Evolutionary conservation across 2,329 filamentous ascomycete species (phyloP).

Genomic region (Aspergillus fructus): DNA sequence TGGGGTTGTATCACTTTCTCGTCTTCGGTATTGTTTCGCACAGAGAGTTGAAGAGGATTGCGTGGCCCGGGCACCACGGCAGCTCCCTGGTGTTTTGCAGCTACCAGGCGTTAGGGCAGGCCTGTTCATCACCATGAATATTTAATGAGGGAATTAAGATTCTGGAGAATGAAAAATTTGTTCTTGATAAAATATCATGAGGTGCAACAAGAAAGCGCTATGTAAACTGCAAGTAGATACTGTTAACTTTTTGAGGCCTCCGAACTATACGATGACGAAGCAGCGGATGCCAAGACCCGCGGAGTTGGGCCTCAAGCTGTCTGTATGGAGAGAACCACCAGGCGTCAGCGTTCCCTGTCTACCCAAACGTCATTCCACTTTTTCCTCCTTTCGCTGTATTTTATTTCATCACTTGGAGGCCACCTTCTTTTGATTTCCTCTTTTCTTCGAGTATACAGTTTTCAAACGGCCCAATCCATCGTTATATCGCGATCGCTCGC

Average conservation of each 20-base stretch:
- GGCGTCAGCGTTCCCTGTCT: conserved; percentile 33
- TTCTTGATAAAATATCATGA: neutral
- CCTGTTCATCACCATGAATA: neutral
- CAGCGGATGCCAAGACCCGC: conserved; percentile 29
- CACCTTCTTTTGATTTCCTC: conserved; percentile 2
- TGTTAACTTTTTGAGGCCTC: too few species aligned
- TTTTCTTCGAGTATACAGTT: neutral
- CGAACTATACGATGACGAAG: conserved; percentile 17
- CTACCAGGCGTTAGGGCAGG: neutral
- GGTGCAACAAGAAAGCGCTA: neutral
- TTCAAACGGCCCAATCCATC: neutral
- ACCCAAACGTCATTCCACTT: conserved; percentile 33
- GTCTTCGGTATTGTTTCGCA: neutral
- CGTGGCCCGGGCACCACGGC: neutral
- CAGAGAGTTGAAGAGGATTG: neutral
- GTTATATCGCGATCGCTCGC: neutral
- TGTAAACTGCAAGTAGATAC: too few species aligned
- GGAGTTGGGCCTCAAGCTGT: neutral
- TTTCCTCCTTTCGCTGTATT: conserved; percentile 3
- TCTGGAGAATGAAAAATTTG: neutral
- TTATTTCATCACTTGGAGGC: conserved; percentile 17
- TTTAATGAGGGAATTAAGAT: neutral
- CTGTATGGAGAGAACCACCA: conserved; percentile 18
- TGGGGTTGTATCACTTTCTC: neutral
- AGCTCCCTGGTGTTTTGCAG: neutral